Conservation (phyloP, 306 rosid species). For the Inga leiocalycina region DNA sequence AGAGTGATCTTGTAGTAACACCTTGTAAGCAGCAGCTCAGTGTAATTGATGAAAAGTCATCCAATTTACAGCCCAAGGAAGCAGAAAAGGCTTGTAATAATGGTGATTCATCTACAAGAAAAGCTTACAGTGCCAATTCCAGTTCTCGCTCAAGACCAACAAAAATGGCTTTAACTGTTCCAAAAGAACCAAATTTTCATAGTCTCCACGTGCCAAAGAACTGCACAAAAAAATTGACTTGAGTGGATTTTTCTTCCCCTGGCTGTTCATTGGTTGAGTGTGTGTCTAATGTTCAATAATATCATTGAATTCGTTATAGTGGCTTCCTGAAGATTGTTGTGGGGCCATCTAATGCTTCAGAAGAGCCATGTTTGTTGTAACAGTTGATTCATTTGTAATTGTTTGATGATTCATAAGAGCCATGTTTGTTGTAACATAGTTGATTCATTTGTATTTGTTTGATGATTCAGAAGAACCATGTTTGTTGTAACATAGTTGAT, state of each 20-base stretch:
- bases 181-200: conserved; percentile 77
- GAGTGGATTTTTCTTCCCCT: neutral
- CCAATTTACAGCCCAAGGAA: conserved; percentile 43
- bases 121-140: conserved; percentile 25
- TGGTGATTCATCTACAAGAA: conserved; percentile 34
- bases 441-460: neutral
- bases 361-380: neutral
- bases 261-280: neutral
- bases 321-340: neutral
- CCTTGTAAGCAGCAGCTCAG: conserved; percentile 46
- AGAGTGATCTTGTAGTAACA: conserved; percentile 37
- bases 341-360: neutral
- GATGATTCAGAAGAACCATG: neutral
- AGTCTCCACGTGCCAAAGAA: conserved; percentile 53
- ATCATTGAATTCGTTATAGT: conserved; percentile 45
- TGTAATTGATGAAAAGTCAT: conserved; percentile 50
- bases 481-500: conserved; percentile 1
- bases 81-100: conserved; percentile 41
- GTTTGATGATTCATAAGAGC: neutral
- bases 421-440: conserved; percentile 1
- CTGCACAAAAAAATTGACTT: conserved; percentile 36
- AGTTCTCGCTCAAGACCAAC: conserved; percentile 47
- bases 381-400: neutral
- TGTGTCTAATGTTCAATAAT: conserved; percentile 41
- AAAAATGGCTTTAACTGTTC: conserved; percentile 55